Conservation (phyloP, 345 rosid species). For the Salix brachista region DNA sequence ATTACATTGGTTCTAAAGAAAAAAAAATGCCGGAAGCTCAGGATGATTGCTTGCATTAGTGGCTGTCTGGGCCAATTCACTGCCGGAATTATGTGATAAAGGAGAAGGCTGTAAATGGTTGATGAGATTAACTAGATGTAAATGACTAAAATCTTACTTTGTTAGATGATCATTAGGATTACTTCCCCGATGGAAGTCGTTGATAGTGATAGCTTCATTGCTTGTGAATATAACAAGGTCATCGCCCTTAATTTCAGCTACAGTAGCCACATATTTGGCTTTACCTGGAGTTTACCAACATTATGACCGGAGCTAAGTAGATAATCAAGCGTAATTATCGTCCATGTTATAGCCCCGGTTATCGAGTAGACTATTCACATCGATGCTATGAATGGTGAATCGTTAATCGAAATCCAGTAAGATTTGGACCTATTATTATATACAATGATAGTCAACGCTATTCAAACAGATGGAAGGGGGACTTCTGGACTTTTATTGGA, state of each 20-base stretch:
- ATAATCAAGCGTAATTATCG: neutral
- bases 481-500: too few relatives aligned
- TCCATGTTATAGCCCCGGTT: neutral
- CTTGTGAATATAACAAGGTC: too few relatives aligned
- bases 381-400: too few relatives aligned
- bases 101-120: constrained; percentile 55
- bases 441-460: too few relatives aligned
- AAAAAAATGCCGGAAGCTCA: constrained; percentile 53
- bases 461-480: too few relatives aligned
- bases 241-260: too few relatives aligned
- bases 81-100: constrained; percentile 75
- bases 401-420: too few relatives aligned
- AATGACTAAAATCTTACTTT: neutral
- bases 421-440: too few relatives aligned
- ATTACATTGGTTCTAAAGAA: constrained; percentile 27
- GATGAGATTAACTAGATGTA: neutral
- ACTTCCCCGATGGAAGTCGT: too few relatives aligned
- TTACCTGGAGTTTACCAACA: neutral
- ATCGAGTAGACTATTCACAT: too few relatives aligned
- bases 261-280: too few relatives aligned
- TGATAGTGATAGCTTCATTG: too few relatives aligned
- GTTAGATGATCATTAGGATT: neutral
- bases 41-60: constrained; percentile 94
- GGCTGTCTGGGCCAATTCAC: constrained; percentile 93
- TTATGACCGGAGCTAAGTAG: neutral